Percentiles rank a stretch among this genome's conserved stretches.
phyloP scores from a whole-genome alignment of 768 basidiomycete genomes.

The Agaricus sinodeliciosus region DNA sequence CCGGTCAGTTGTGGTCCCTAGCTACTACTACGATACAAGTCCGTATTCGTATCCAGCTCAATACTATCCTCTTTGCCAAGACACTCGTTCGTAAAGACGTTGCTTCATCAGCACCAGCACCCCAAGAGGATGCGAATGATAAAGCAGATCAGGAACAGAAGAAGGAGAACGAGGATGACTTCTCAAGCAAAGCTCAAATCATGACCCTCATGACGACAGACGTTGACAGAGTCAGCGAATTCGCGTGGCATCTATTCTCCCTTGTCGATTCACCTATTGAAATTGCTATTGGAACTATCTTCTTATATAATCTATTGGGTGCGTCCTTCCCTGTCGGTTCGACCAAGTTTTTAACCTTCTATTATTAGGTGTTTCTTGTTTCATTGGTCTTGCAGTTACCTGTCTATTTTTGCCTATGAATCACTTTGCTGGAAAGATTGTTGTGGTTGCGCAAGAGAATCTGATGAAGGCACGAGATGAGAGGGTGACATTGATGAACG shows the following conservation, averaged over 20 bases:
- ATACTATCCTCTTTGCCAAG: slow-evolving; percentile 81
- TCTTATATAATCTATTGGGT: slow-evolving; percentile 77
- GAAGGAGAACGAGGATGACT: slow-evolving; percentile 45
- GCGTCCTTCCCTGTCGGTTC: slow-evolving; percentile 11
- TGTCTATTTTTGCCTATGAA: slow-evolving; percentile 72
- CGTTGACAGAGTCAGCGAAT: slow-evolving; percentile 84
- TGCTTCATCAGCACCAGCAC: slow-evolving; percentile 49
- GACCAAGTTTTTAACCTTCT: neutral
- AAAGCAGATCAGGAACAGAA: slow-evolving; percentile 13
- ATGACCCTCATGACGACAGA: slow-evolving; percentile 97
- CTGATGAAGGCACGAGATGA: slow-evolving; percentile 92
- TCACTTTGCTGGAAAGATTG: slow-evolving; percentile 76
- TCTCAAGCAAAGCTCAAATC: slow-evolving; percentile 69
- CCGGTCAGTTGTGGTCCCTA: slow-evolving; percentile 66
- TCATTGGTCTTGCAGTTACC: slow-evolving; percentile 73
- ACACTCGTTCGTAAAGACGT: slow-evolving; percentile 83
- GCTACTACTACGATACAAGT: slow-evolving; percentile 66
- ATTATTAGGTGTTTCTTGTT: slow-evolving; percentile 52
- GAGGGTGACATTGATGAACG: slow-evolving; percentile 88
- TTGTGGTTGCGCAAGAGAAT: slow-evolving; percentile 66
- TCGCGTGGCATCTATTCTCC: slow-evolving; percentile 71
- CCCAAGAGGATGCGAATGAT: slow-evolving; percentile 15
- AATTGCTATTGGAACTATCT: slow-evolving; percentile 63
- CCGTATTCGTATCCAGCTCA: slow-evolving; percentile 67
- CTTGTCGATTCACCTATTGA: slow-evolving; percentile 81